Conservation (phyloP, 768 basidiomycete genomes). For the Piloderma croceum region DNA sequence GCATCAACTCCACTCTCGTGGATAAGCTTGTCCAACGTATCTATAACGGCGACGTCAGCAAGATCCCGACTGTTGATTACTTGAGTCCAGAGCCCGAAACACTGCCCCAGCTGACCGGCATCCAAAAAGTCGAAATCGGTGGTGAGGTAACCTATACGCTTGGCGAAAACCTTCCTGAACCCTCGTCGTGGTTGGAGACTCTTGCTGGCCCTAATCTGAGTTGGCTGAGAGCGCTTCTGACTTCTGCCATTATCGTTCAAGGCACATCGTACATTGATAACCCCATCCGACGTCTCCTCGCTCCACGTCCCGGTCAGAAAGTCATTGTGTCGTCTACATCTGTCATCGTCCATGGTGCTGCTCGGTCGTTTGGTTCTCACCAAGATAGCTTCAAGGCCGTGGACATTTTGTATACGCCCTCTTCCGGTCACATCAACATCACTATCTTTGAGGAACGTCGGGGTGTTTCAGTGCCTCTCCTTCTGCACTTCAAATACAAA, state of each 20-base stretch:
- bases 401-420: slow-evolving; percentile 55
- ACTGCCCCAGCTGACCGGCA: slow-evolving; percentile 32
- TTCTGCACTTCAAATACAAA: slow-evolving; percentile 78
- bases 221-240: slow-evolving; percentile 85
- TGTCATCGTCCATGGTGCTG: slow-evolving; percentile 68
- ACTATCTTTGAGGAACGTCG: slow-evolving; percentile 81
- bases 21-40: slow-evolving; percentile 70
- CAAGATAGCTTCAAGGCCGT: slow-evolving; percentile 76
- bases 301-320: slow-evolving; percentile 75
- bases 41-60: slow-evolving; percentile 69
- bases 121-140: slow-evolving; percentile 37
- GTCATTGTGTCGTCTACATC: slow-evolving; percentile 58
- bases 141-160: slow-evolving; percentile 47
- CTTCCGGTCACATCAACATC: slow-evolving; percentile 56
- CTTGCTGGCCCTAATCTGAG: slow-evolving; percentile 76
- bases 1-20: slow-evolving; percentile 74
- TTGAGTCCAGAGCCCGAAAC: slow-evolving; percentile 52
- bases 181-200: slow-evolving; percentile 73
- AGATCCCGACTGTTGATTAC: slow-evolving; percentile 81
- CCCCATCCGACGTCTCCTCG: slow-evolving; percentile 80
- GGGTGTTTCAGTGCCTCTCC: slow-evolving; percentile 70
- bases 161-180: slow-evolving; percentile 47
- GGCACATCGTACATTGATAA: slow-evolving; percentile 84
- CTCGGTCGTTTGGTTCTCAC: slow-evolving; percentile 74
- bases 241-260: slow-evolving; percentile 80